Base-by-base conservation (phyloP, 371 early-diverging fungal genomes). In the Mucor circinelloides region DNA sequence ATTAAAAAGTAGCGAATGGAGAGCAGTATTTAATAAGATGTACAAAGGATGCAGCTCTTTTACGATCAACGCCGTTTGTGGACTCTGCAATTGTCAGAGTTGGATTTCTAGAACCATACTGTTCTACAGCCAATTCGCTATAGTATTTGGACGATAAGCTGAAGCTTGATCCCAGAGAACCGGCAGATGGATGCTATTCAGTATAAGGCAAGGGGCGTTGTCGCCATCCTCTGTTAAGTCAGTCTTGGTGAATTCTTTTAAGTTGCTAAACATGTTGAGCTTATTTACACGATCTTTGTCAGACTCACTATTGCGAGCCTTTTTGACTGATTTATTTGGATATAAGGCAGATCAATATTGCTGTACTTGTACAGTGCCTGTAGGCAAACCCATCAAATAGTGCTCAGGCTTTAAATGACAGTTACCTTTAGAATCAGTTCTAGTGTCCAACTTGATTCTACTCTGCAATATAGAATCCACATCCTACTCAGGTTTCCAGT, bases 401-500 rank as follows among this genome's bases (percentile, higher is more conserved):
- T 71, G 71, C 10, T 7, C 50, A 50, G 50, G 21, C 1, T 6
- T 19, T 4, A 50, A 4, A 1, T 23, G 8, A 12, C 23, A 0
- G 1, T 23, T 23, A 4, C 25, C 50, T 50, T 50, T 50, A 4
- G 23, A 50, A 6, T 23, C 50, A 2, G 50, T 50, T 50, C 50
- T 50, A 21, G 7, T 50, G 31, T 67, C 63, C 40, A 40, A n/a
- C 6, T 55, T 10, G 23, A 23, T 27, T 2, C 71, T 67, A 13
- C 54, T 28, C 12, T 67, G 27, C 58, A 63, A 6, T 10, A 71
- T 46, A 1, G 58, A 61, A 27, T 63, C 59, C 13, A 71, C 54
- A 63, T 71, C 67, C 71, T 67, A 71, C 31, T 67, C 67, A 5
- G 71, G 36, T 31, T 66, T 50, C 67, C 67, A 67, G 13, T 67